Evolutionary conservation across 306 rosid species (phyloP).

Genomic region (Glycine soja): DNA sequence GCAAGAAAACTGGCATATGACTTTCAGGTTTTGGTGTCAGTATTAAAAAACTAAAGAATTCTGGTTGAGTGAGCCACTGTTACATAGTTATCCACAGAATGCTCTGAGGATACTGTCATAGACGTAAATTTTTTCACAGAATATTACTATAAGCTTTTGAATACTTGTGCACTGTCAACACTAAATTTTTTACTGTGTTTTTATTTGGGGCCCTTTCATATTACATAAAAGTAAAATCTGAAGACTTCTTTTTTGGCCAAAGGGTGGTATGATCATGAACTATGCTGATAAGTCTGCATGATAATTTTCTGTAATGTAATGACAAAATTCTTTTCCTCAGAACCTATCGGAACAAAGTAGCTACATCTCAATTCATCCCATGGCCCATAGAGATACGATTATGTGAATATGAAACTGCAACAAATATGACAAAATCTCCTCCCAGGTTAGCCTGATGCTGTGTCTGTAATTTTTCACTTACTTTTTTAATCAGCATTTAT

Average conservation of each 20-base stretch:
- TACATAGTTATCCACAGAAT: background rate
- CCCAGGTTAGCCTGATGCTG: slow-evolving; percentile 70
- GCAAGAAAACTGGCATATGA: background rate
- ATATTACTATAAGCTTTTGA: background rate
- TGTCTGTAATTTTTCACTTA: slow-evolving; percentile 34
- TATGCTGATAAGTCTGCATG: slow-evolving; percentile 21
- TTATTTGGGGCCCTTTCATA: slow-evolving; percentile 3
- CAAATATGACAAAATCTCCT: slow-evolving; percentile 80
- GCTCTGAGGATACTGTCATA: background rate
- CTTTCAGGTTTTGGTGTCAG: background rate
- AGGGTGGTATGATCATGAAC: background rate
- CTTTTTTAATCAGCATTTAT: slow-evolving; percentile 11
- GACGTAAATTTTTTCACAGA: background rate
- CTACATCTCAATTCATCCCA: slow-evolving; percentile 60
- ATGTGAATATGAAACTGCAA: slow-evolving; percentile 72
- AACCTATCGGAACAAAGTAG: slow-evolving; percentile 83
- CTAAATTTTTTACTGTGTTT: background rate
- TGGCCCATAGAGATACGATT: slow-evolving; percentile 97
- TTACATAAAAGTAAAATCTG: background rate
- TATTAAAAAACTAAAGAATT: background rate
- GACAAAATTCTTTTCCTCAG: slow-evolving; percentile 57
- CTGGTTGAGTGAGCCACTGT: background rate
- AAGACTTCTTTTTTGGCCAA: background rate
- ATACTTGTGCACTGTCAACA: background rate
- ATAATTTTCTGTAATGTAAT: slow-evolving; percentile 42